phyloP scores from a whole-genome alignment of 1,284 basidiomycete species.

The Tylopilus orsonianus region DNA sequence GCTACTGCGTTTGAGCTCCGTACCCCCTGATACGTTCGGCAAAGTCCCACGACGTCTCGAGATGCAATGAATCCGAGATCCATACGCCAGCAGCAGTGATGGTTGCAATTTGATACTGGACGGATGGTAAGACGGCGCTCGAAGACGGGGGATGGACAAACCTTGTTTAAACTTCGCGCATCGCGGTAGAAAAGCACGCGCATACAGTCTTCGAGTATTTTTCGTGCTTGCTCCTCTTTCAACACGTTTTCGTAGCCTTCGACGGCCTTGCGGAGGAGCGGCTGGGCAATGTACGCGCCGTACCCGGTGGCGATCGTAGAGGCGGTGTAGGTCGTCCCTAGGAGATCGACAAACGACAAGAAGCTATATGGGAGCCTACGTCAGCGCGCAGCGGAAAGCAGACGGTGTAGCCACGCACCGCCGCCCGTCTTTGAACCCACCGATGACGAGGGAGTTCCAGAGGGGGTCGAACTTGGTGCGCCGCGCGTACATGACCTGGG shows the following conservation, averaged over 20 bases:
- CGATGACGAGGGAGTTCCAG: conserved; percentile 95
- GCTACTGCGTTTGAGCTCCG: conserved; percentile 67
- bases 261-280: conserved; percentile 86
- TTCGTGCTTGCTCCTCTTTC: conserved; percentile 77
- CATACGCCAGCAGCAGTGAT: conserved; percentile 77
- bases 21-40: conserved; percentile 92
- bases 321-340: conserved; percentile 93
- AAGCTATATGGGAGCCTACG: conserved; percentile 54
- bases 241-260: conserved; percentile 80
- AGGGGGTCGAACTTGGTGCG: conserved; percentile 90
- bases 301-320: conserved; percentile 97
- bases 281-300: conserved; percentile 93
- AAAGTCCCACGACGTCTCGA: conserved; percentile 88
- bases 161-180: conserved; percentile 95
- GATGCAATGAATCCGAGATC: conserved; percentile 78
- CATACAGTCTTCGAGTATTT: conserved; percentile 86
- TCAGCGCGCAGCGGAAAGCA: neutral
- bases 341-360: conserved; percentile 93
- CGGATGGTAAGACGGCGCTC: neutral
- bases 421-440: conserved; percentile 84
- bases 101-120: conserved; percentile 91
- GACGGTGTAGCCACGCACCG: conserved; percentile 43
- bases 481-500: conserved; percentile 88
- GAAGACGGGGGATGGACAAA: conserved; percentile 36
- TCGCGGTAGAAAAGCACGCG: conserved; percentile 97